These are phyloP conservation scores for Protea cynaroides DNA, from an alignment of 164 flowering plant species.

Conservation along the genomic window DNA sequence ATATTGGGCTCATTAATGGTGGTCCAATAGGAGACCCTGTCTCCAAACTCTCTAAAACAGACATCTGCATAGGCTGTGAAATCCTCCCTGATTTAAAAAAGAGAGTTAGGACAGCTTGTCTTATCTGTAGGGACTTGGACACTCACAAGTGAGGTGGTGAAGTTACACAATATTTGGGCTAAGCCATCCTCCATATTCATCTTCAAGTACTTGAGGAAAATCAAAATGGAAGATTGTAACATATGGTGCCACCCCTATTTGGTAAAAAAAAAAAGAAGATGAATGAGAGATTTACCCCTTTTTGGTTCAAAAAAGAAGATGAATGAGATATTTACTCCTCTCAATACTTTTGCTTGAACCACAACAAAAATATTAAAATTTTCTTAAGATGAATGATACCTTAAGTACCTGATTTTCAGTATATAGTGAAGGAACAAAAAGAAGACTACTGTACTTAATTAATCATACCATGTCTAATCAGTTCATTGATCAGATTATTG, in stretches of 20 bases:
- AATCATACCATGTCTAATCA: conserved; percentile 8
- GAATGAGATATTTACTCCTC: too few relatives aligned
- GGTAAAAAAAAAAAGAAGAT: background rate
- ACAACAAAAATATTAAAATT: too few relatives aligned
- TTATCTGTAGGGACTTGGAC: background rate
- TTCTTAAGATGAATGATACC: too few relatives aligned
- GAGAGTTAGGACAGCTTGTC: background rate
- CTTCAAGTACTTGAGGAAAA: conserved; percentile 30
- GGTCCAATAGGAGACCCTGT: conserved; percentile 20
- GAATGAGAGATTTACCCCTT: background rate
- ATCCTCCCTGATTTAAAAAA: conserved; percentile 7
- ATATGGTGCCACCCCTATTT: conserved; percentile 29
- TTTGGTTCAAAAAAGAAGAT: too few relatives aligned
- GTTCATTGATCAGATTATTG: conserved; percentile 41
- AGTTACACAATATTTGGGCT: conserved; percentile 26
- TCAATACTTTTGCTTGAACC: too few relatives aligned
- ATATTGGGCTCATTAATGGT: conserved; percentile 20
- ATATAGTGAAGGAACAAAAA: too few relatives aligned
- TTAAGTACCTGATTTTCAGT: too few relatives aligned
- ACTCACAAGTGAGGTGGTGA: too few relatives aligned
- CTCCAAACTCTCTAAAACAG: conserved; percentile 25
- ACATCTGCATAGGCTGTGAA: conserved; percentile 23
- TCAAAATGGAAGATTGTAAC: conserved; percentile 25
- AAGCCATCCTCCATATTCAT: conserved; percentile 28
- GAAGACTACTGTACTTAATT: too few relatives aligned